Evolutionary conservation across 1,139 yeast genomes (phyloP), one percentile per base, ranked within the genome.

Genomic region (Ogataea hybrid): DNA sequence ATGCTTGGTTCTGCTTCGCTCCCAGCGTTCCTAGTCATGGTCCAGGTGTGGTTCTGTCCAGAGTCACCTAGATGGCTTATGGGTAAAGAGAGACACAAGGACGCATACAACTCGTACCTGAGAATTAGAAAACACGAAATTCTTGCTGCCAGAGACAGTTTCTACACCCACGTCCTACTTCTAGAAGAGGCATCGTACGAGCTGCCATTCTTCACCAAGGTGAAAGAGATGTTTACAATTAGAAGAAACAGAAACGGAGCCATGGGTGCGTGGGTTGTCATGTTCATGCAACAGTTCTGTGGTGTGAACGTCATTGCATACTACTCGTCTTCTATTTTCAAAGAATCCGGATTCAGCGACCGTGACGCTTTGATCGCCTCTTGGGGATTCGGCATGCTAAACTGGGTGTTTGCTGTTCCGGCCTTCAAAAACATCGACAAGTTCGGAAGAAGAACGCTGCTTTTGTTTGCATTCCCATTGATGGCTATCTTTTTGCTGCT

Each of bases 221-320:
- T 76, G 38, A 64, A 65, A 42, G 83, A 81, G 61, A 68, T 81
- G 72, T 70, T 81, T 58, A 72, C 81, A 10, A 70, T 84, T 37
- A 77, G 92, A 62, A 78, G 96, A 70, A 85, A 86, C 65, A 76
- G 95, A 65, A 82, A 88, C 56, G 95, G 92, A 43, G 79, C 88
- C 7, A 56, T 82, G 46, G 95, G 88, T 44, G 79, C 95, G 2
- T 84, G 84, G 76, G 73, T 86, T 48, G 86, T 81, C 49, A 87
- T 88, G 81, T 84, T 86, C 59, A 84, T 84, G 88, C 96, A 88
- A 68, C 96, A 87, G 63, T 84, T 88, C 69, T 87, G 95, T 67
- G 96, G 96, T 58, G 81, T 88, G 59, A 88, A 87, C 57, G 94
- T 86, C 41, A 86, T 87, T 65, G 94, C 95, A 17, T 83, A 84